Conservation (phyloP, 192 early-diverging fungal genomes). For the Rhizoclosmatium sp. region DNA sequence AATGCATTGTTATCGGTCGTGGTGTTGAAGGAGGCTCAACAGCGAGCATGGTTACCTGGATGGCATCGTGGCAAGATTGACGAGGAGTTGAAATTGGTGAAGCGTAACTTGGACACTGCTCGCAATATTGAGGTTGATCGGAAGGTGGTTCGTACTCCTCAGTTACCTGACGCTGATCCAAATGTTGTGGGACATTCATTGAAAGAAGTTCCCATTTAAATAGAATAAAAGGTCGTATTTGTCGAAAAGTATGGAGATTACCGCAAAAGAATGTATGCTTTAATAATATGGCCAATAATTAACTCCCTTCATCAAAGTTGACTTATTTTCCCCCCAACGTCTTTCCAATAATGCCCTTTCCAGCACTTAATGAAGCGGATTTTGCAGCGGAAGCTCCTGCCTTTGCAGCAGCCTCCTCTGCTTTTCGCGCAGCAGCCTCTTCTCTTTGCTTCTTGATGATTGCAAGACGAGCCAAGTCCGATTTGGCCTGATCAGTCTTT, state of each 20-base stretch:
- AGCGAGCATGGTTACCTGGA: neutral
- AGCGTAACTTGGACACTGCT: neutral
- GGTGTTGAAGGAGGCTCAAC: neutral
- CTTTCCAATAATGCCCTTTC: slow-evolving; percentile 48
- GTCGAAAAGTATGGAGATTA: no score
- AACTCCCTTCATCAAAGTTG: no score
- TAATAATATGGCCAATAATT: no score
- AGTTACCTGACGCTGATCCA: no score
- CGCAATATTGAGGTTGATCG: neutral
- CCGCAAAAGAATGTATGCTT: no score
- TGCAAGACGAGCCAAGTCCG: slow-evolving; percentile 60
- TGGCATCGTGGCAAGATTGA: neutral
- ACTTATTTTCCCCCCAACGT: slow-evolving; percentile 32
- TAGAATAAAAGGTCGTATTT: no score
- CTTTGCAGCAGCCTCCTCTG: slow-evolving; percentile 51
- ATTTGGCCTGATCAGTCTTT: slow-evolving; percentile 62
- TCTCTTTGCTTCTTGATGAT: slow-evolving; percentile 64
- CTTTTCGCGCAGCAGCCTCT: slow-evolving; percentile 56
- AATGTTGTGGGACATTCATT: no score
- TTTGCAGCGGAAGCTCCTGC: slow-evolving; percentile 39
- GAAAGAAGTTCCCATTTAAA: no score
- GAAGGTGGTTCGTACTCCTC: neutral
- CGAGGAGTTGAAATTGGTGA: neutral
- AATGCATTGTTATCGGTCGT: neutral
- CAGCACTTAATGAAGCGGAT: slow-evolving; percentile 51